Conservation (phyloP, 208 protist species). For the Angomonas deanei region DNA sequence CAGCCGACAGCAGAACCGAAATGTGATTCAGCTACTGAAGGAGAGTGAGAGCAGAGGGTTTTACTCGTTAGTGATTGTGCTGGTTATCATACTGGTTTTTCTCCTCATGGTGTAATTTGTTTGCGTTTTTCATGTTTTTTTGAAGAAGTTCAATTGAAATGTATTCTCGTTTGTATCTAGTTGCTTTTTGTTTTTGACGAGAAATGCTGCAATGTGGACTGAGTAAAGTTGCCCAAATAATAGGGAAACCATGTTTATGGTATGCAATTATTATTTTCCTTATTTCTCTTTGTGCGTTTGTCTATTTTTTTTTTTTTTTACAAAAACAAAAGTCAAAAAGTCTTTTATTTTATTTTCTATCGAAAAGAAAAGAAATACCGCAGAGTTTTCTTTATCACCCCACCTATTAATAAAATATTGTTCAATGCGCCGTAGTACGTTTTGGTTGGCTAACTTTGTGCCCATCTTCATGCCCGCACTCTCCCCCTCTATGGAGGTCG, state of each 20-base stretch:
- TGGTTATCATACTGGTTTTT: conserved; percentile 65
- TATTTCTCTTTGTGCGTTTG: too few relatives aligned
- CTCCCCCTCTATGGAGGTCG: conserved; percentile 89
- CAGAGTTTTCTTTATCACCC: too few relatives aligned
- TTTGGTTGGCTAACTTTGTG: conserved; percentile 65
- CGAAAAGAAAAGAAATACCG: neutral
- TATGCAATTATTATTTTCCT: too few relatives aligned
- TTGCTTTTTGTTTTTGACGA: too few relatives aligned
- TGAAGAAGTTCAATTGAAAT: too few relatives aligned
- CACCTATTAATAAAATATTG: too few relatives aligned
- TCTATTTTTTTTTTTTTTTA: too few relatives aligned
- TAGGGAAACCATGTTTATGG: too few relatives aligned
- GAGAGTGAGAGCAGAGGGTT: conserved; percentile 75
- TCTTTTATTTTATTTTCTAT: neutral
- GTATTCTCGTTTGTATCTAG: too few relatives aligned
- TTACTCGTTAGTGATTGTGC: conserved; percentile 51
- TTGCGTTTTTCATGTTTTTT: neutral
- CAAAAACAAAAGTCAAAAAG: too few relatives aligned
- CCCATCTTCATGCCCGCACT: conserved; percentile 86
- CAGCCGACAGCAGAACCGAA: conserved; percentile 71
- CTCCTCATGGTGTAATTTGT: conserved; percentile 58
- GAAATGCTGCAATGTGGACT: too few relatives aligned
- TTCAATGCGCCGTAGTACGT: conserved; percentile 73
- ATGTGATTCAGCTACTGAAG: conserved; percentile 54
- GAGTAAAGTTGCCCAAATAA: too few relatives aligned